Base-by-base conservation (phyloP, 148 eudicot species). In the Rheum nobile region DNA sequence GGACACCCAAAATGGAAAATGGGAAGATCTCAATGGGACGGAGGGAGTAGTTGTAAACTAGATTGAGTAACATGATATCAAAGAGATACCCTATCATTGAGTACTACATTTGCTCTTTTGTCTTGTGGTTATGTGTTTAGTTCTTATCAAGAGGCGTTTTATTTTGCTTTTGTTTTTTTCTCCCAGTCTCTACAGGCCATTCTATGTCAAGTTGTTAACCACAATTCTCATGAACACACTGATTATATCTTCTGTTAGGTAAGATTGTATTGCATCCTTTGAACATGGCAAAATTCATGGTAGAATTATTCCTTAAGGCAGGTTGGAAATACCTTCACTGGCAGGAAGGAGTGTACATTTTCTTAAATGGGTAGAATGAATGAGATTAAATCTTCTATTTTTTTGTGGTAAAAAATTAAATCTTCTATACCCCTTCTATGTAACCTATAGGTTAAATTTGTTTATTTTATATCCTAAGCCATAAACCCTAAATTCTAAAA, bases 21-120 rank as follows among this genome's bases (percentile, higher is more conserved):
- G n/a, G n/a, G n/a, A n/a, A n/a, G n/a, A n/a, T n/a, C n/a, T n/a
- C n/a, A n/a, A n/a, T n/a, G n/a, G n/a, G n/a, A n/a, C n/a, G n/a
- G n/a, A n/a, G n/a, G n/a, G n/a, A n/a, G 81, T 80, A 94, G 98
- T 88, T 94, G 77, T 97, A 97, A 75, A 94, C 98, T 81, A 96
- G 98, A 35, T 82, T 94, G 47, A 86, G 98, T 81, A 89, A 91
- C 80, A 82, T 94, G 88, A 82, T 91, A 21, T 79, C 97, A n/a
- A 89, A 85, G 82, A 82, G 85, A 77, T 89, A 85, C 77, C 97
- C 98, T n/a, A 63, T 94, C 93, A 59, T 84, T 94, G 78, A 75
- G 83, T 59, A 81, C 83, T 65, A 89, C 98, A 74, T 94, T 94
- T 79, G 80, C 88, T 72, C 77, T 91, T 81, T 91, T 94, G 61